Conservation (phyloP, 2,329 filamentous ascomycete species). For the Allantophomopsis cytisporea region DNA sequence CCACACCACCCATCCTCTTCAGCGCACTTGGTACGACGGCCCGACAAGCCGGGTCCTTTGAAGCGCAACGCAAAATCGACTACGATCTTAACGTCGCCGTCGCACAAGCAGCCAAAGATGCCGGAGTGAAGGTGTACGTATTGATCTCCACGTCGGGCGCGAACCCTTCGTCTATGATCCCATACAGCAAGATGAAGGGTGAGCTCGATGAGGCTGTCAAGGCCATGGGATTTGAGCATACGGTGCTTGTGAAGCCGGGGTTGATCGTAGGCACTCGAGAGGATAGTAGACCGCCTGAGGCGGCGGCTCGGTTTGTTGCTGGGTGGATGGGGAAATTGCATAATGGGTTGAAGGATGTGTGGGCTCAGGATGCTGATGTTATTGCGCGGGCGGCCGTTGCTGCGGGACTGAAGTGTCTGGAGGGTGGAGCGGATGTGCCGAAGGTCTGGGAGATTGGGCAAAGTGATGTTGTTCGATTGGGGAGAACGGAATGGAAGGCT, state of each 20-base stretch:
- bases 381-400: conserved; percentile 40
- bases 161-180: conserved; percentile 35
- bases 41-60: conserved; percentile 59
- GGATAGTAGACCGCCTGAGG: conserved; percentile 43
- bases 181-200: conserved; percentile 64
- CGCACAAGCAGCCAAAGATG: conserved; percentile 58
- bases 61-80: conserved; percentile 77
- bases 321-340: conserved; percentile 38
- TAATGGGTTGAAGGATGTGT: conserved; percentile 41
- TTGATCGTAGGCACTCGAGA: conserved; percentile 61
- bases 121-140: conserved; percentile 60
- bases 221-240: conserved; percentile 61
- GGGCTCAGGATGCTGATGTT: conserved; percentile 51
- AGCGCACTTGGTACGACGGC: conserved; percentile 73
- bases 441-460: conserved; percentile 33
- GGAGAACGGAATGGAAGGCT: conserved; percentile 26
- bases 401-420: conserved; percentile 28
- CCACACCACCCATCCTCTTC: conserved; percentile 52
- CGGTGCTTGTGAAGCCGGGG: conserved; percentile 61
- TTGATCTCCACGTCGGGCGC: conserved; percentile 23
- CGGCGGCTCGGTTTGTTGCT: conserved; percentile 39
- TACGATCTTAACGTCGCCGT: conserved; percentile 74
- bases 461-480: conserved; percentile 35
- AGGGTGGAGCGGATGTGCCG: conserved; percentile 21
- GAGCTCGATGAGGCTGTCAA: conserved; percentile 72